Conservation (phyloP, 2,329 filamentous ascomycete genomes). For the Endocalyx cinctus region DNA sequence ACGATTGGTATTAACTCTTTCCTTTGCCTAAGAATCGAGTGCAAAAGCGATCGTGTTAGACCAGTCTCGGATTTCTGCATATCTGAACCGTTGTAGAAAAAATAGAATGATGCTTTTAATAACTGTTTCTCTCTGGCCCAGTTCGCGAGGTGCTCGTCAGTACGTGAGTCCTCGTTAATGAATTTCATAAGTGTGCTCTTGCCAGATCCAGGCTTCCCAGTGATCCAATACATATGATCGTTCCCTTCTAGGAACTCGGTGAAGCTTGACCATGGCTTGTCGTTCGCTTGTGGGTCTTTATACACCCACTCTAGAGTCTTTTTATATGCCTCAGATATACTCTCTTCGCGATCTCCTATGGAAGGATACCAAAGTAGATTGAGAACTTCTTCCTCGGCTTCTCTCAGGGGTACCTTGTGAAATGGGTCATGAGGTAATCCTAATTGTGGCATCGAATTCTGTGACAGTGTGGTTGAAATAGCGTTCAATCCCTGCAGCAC, state of each 20-base stretch:
- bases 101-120: conserved; percentile 14
- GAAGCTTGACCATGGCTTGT: conserved; percentile 13
- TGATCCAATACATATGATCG: conserved; percentile 17
- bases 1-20: conserved; percentile 11
- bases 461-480: not conserved
- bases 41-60: conserved; percentile 13
- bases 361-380: conserved; percentile 14
- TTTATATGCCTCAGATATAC: conserved; percentile 10
- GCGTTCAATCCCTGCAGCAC: conserved; percentile 5
- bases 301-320: conserved; percentile 17
- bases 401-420: not conserved
- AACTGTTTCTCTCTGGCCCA: conserved; percentile 10
- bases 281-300: conserved; percentile 4
- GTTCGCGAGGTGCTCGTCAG: conserved; percentile 8
- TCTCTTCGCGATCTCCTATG: conserved; percentile 13
- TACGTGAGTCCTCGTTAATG: conserved; percentile 8
- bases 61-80: conserved; percentile 18
- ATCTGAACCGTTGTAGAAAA: conserved; percentile 13
- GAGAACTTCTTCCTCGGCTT: conserved; percentile 9
- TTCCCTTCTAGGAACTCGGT: conserved; percentile 12
- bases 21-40: conserved; percentile 9
- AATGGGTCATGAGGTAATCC: not conserved
- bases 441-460: not conserved
- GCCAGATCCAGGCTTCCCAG: conserved; percentile 19
- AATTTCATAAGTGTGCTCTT: conserved; percentile 22